Percentiles rank a stretch among this genome's conserved stretches.
phyloP scores from a whole-genome alignment of 2,329 filamentous ascomycete genomes.

The Pyrenochaeta sp. region DNA sequence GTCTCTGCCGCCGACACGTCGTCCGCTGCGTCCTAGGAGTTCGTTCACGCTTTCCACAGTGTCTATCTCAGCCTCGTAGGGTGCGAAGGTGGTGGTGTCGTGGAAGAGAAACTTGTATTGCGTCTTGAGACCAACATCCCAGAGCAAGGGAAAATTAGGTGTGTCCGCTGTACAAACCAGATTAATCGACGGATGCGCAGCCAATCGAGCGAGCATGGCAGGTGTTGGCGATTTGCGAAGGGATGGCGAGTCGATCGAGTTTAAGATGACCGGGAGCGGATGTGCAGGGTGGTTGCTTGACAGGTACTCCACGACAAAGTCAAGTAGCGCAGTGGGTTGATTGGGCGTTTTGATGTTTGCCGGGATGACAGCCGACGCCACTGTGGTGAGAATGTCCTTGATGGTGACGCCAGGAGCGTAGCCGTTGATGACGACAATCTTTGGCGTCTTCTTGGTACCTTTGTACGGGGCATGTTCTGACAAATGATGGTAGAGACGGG shows the following conservation, averaged over 20 bases:
- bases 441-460: conserved; percentile 54
- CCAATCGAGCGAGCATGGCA: conserved; percentile 77
- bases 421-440: conserved; percentile 86
- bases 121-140: conserved; percentile 86
- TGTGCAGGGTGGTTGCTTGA: conserved; percentile 49
- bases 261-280: conserved; percentile 74
- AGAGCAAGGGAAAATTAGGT: conserved; percentile 85
- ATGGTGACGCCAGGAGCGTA: conserved; percentile 74
- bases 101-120: conserved; percentile 90
- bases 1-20: conserved; percentile 85
- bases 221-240: conserved; percentile 77
- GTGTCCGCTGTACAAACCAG: conserved; percentile 86
- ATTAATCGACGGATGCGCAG: conserved; percentile 74
- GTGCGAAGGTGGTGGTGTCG: conserved; percentile 88
- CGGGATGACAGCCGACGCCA: conserved; percentile 69
- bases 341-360: conserved; percentile 64
- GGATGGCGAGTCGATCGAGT: conserved; percentile 83
- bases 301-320: conserved; percentile 70
- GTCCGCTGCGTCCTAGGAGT: conserved; percentile 80
- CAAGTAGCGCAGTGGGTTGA: conserved; percentile 73
- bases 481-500: conserved; percentile 67
- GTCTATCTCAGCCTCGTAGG: conserved; percentile 78
- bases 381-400: conserved; percentile 73
- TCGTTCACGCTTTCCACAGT: conserved; percentile 91
- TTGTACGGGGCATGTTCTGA: conserved; percentile 34